phyloP scores from a whole-genome alignment of 1,139 yeast species.

The Trichomonascaceae sp. region DNA sequence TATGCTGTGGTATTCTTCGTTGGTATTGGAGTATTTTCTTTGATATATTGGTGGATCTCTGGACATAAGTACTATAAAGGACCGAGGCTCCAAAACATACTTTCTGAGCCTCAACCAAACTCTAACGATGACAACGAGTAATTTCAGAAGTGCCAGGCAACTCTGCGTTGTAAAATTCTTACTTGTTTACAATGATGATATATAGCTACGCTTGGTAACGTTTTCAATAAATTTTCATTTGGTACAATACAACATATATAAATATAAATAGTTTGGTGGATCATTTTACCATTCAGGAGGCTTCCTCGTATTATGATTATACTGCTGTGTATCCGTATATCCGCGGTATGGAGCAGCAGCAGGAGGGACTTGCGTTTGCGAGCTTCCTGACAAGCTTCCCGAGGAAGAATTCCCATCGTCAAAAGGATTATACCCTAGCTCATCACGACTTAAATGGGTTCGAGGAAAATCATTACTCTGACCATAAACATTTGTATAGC shows the following conservation, averaged over 20 bases:
- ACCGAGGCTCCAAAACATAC: slow-evolving; percentile 10
- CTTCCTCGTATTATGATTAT: slow-evolving; percentile 7
- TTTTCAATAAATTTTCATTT: not conserved
- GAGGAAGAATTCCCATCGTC: slow-evolving; percentile 1
- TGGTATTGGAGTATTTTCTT: slow-evolving; percentile 33
- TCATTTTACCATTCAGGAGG: slow-evolving; percentile 8
- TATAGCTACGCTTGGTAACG: not conserved
- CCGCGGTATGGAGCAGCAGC: slow-evolving; percentile 12
- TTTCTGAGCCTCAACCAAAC: slow-evolving; percentile 1
- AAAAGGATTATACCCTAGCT: slow-evolving; percentile 7
- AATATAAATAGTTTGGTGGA: not conserved
- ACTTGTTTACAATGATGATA: not conserved
- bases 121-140: not conserved
- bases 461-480: slow-evolving; percentile 5
- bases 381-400: not conserved
- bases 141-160: not conserved
- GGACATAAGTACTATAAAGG: slow-evolving; percentile 20
- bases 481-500: not conserved
- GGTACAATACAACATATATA: not conserved
- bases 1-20: slow-evolving; percentile 66
- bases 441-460: slow-evolving; percentile 6
- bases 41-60: slow-evolving; percentile 20
- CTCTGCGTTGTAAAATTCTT: not conserved
- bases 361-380: slow-evolving; percentile 11
- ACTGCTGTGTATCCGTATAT: slow-evolving; percentile 11